Percentiles rank a stretch among this genome's conserved stretches.
Conservation (phyloP, 2,329 filamentous ascomycete species). For the Ceratocystis papillata region DNA sequence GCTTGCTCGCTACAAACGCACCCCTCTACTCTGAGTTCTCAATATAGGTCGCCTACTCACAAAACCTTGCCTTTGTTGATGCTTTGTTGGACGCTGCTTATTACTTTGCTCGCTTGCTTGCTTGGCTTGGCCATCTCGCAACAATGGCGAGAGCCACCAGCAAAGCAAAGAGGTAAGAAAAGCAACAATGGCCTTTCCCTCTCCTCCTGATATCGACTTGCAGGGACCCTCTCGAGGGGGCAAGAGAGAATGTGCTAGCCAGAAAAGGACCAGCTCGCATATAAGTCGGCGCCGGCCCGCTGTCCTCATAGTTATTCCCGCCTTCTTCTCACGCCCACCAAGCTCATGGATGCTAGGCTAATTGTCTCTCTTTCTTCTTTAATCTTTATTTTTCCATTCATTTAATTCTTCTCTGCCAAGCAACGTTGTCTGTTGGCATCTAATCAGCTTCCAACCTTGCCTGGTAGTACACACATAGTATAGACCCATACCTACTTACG, state of each 20-base stretch:
- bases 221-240: neutral
- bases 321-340: neutral
- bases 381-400: neutral
- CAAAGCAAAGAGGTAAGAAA: neutral
- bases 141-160: neutral
- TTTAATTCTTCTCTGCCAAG: neutral
- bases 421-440: constrained; percentile 2
- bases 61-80: neutral
- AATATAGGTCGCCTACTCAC: neutral
- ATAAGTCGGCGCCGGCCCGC: constrained; percentile 13
- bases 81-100: neutral
- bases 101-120: constrained; percentile 1
- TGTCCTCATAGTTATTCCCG: constrained; percentile 12
- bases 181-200: too few species aligned
- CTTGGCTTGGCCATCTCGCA: neutral
- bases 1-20: neutral
- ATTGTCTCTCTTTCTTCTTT: neutral
- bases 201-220: neutral
- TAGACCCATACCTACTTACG: neutral
- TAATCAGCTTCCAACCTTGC: neutral
- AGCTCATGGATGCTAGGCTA: neutral
- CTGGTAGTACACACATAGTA: neutral
- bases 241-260: neutral
- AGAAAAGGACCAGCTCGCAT: constrained; percentile 1
- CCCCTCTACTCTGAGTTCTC: neutral